Evolutionary conservation across 805 yeast species (phyloP), one percentile per base, ranked within the genome.

Genomic region (Millerozyma miso): DNA sequence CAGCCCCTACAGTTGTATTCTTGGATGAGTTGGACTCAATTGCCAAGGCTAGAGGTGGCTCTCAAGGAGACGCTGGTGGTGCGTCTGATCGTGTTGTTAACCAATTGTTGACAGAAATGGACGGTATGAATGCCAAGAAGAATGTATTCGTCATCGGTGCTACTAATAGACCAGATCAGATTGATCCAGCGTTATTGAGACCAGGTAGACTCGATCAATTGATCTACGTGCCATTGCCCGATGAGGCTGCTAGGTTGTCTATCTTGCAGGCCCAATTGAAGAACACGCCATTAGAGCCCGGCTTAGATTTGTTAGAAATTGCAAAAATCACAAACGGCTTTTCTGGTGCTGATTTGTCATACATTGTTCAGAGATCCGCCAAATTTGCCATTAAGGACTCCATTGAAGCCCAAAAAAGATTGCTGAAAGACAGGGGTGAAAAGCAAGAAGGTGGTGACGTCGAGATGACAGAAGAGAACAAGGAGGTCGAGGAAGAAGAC

Each of bases 61-160:
- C 86, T 33, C 55, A 62, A 33, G 96, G 96, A 54, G 97, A 90
- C 67, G 95, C 96, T 16, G 96, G 97, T 53, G 98, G 97, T 47
- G 97, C 97, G 19, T 81, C 93, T 41, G 97, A 90, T 71, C 83
- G 96, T 68, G 97, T 90, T 49, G 97, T 90, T 41, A 90, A 91
- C 70, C 97, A 90, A 73, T 79, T 90, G 62, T 79, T 90, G 65
- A 89, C 97, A 6, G 96, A 90, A 73, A 93, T 93, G 99, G 99
- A 93, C 70, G 99, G 99, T 81, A 93, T 93, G 99, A 93, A 93
- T 64, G 96, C 97, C 50, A 93, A 93, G 77, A 93, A 93, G 83
- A 93, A 93, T 62, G 99, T 93, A 31, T 93, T 93, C 62, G 97
- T 93, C 44, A 88, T 93, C 71, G 99, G 99, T 72, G 99, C 99